These are phyloP conservation scores for Aspergillus nidulans DNA, from an alignment of 495 filamentous ascomycete genomes.

Conservation along the genomic window DNA sequence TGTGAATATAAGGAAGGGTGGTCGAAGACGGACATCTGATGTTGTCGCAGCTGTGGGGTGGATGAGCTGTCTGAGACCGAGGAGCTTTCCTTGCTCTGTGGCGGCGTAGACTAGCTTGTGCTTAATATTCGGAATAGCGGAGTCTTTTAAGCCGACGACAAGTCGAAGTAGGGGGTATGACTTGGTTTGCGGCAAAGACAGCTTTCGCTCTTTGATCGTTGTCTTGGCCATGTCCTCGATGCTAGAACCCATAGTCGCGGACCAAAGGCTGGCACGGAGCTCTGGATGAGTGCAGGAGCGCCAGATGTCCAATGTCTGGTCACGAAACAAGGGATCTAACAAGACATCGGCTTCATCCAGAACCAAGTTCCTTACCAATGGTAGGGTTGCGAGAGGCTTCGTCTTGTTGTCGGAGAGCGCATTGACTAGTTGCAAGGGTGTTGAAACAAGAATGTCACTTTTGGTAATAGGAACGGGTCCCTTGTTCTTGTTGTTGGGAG, in stretches of 20 bases:
- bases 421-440: conserved; percentile 73
- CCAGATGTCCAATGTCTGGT: conserved; percentile 89
- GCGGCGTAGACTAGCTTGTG: conserved; percentile 89
- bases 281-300: conserved; percentile 60
- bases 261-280: conserved; percentile 79
- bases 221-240: conserved; percentile 72
- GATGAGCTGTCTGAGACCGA: conserved; percentile 88
- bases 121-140: conserved; percentile 82
- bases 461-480: conserved; percentile 47
- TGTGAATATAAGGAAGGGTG: conserved; percentile 90
- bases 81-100: conserved; percentile 87
- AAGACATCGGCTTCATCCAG: conserved; percentile 95
- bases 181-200: conserved; percentile 19
- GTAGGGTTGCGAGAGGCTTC: conserved; percentile 45
- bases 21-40: conserved; percentile 61
- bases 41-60: conserved; percentile 62
- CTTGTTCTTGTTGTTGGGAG: conserved; percentile 26
- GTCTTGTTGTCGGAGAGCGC: conserved; percentile 54
- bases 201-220: conserved; percentile 52
- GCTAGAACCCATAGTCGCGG: conserved; percentile 92
- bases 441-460: conserved; percentile 87
- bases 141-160: conserved; percentile 92
- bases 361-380: conserved; percentile 65
- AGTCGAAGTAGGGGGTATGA: conserved; percentile 64
- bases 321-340: conserved; percentile 82